Percentiles rank a stretch among this genome's conserved stretches.
These are phyloP conservation scores for Xylariaceae sp. DNA, from an alignment of 2,329 filamentous ascomycete species.

Conservation along the genomic window DNA sequence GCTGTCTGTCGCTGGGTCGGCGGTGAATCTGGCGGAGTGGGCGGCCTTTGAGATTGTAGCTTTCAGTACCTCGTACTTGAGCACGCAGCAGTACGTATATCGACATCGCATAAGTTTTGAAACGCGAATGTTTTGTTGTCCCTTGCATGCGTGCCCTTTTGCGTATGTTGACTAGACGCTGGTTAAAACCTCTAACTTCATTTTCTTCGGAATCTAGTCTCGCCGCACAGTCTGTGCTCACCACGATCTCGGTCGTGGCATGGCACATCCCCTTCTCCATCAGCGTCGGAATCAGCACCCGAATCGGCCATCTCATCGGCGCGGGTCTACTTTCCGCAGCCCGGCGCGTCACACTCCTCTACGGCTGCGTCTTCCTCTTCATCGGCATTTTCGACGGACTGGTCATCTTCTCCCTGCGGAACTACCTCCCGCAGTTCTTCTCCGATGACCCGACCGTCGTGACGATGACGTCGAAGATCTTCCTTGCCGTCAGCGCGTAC, in stretches of 20 bases:
- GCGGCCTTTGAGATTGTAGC: constrained; percentile 40
- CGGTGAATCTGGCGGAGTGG: constrained; percentile 40
- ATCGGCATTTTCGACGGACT: constrained; percentile 35
- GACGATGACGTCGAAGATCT: constrained; percentile 29
- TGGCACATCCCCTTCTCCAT: constrained; percentile 42
- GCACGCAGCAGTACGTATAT: constrained; percentile 33
- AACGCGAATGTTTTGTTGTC: too few species aligned
- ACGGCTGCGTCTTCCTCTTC: constrained; percentile 31
- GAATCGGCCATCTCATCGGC: constrained; percentile 40
- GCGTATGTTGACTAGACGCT: neutral
- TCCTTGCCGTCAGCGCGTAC: constrained; percentile 33
- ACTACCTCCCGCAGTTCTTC: constrained; percentile 31
- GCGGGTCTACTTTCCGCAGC: constrained; percentile 32
- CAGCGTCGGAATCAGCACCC: constrained; percentile 39
- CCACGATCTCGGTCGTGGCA: constrained; percentile 37
- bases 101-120: too few species aligned
- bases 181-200: neutral
- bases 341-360: constrained; percentile 31
- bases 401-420: constrained; percentile 30
- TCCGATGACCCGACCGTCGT: constrained; percentile 31
- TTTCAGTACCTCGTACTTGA: constrained; percentile 41
- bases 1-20: constrained; percentile 36
- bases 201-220: constrained; percentile 21
- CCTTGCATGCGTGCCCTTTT: neutral
- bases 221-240: constrained; percentile 39